Evolutionary conservation across 2,329 filamentous ascomycete genomes (phyloP).

Genomic region (Geosmithia morbida): DNA sequence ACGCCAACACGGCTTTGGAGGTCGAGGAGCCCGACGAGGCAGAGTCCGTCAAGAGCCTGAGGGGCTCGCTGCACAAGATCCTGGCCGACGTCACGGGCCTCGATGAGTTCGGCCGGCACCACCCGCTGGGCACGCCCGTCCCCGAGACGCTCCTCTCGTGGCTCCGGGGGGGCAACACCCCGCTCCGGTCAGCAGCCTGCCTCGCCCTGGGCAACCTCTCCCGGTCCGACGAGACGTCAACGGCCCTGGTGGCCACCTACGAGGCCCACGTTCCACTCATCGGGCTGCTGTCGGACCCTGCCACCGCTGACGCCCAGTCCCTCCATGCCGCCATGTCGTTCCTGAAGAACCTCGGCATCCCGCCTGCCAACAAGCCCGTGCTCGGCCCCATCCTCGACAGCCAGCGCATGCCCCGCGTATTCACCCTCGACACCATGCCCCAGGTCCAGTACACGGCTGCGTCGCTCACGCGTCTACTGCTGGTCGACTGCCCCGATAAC

Average conservation of each 20-base stretch:
- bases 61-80: constrained; percentile 32
- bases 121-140: constrained; percentile 26
- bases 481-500: constrained; percentile 37
- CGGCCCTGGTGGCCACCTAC: constrained; percentile 29
- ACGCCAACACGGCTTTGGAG: constrained; percentile 29
- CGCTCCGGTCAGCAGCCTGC: constrained; percentile 42
- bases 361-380: constrained; percentile 33
- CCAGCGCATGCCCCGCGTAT: constrained; percentile 35
- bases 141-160: constrained; percentile 29
- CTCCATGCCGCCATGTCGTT: constrained; percentile 44
- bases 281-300: constrained; percentile 24
- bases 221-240: constrained; percentile 39
- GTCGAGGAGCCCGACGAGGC: constrained; percentile 30
- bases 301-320: constrained; percentile 31
- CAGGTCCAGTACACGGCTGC: constrained; percentile 47
- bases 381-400: constrained; percentile 33
- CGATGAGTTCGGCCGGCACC: constrained; percentile 26
- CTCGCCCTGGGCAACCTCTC: constrained; percentile 47
- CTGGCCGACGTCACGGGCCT: constrained; percentile 38
- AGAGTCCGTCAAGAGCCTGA: constrained; percentile 29
- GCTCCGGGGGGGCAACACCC: constrained; percentile 23
- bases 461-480: constrained; percentile 40
- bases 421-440: constrained; percentile 31
- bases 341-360: constrained; percentile 51
- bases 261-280: constrained; percentile 28